A percentile compares a stretch with the other conserved stretches of the same genome.
phyloP scores from a whole-genome alignment of 2,329 filamentous ascomycete genomes.

The Fusarium equiseti region DNA sequence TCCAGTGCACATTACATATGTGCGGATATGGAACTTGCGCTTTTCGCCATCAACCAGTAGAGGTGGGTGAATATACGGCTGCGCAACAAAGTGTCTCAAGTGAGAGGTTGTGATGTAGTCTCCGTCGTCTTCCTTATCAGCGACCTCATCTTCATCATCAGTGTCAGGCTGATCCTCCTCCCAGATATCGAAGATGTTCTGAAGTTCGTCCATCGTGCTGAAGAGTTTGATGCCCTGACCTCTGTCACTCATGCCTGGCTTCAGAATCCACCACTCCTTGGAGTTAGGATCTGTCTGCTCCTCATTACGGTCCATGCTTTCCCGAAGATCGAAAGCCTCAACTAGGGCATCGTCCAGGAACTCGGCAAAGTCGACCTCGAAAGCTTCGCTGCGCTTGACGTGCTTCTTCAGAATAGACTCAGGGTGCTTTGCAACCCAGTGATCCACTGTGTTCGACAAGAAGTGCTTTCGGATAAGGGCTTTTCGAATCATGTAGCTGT shows the following conservation, averaged over 20 bases:
- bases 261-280: conserved; percentile 96
- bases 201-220: conserved; percentile 84
- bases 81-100: conserved; percentile 93
- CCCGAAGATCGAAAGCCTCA: conserved; percentile 88
- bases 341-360: conserved; percentile 94
- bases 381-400: conserved; percentile 83
- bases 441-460: conserved; percentile 82
- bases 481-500: conserved; percentile 95
- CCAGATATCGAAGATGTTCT: conserved; percentile 91
- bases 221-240: conserved; percentile 95
- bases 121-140: conserved; percentile 51
- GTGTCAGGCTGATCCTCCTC: conserved; percentile 76
- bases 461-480: conserved; percentile 97
- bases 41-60: conserved; percentile 73
- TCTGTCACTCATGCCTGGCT: conserved; percentile 96
- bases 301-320: conserved; percentile 78
- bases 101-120: conserved; percentile 84
- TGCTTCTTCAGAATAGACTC: conserved; percentile 74
- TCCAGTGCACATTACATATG: conserved; percentile 87
- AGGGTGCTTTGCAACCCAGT: conserved; percentile 89
- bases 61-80: conserved; percentile 93
- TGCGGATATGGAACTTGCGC: conserved; percentile 94
- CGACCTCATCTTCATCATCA: conserved; percentile 68
- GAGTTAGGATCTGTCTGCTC: conserved; percentile 49
- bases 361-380: conserved; percentile 96